These are phyloP conservation scores for Choanephora cucurbitarum DNA, from an alignment of 371 early-diverging fungal genomes.

Conservation along the genomic window DNA sequence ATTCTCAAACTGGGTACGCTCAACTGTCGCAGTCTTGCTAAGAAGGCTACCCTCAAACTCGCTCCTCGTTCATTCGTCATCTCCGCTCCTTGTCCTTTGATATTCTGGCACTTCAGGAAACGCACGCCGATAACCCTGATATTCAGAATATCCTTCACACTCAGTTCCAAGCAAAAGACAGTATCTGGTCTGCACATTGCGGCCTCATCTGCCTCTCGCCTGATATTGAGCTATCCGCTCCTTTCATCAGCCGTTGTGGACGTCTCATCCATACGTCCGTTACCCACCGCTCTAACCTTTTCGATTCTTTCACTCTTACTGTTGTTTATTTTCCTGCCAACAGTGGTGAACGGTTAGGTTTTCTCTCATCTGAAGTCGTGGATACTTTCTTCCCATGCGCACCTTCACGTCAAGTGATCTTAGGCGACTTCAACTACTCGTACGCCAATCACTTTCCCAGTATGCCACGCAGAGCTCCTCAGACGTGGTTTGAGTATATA, in stretches of 20 bases:
- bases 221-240: neutral
- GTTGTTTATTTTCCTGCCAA: neutral
- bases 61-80: constrained; percentile 1
- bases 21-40: constrained; percentile 9
- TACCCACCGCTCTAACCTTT: neutral
- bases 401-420: neutral
- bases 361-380: neutral
- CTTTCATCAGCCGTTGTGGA: constrained; percentile 2
- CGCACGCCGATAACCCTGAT: neutral
- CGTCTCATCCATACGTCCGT: constrained; percentile 6
- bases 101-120: constrained; percentile 4
- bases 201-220: constrained; percentile 7
- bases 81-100: constrained; percentile 2
- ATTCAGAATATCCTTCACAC: neutral
- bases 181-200: constrained; percentile 8
- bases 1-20: neutral
- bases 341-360: neutral
- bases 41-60: neutral
- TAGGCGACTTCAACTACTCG: neutral
- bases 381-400: neutral
- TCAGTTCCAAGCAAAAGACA: constrained; percentile 3
- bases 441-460: neutral
- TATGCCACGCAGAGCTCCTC: neutral
- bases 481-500: neutral
- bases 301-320: constrained; percentile 1